phyloP scores from a whole-genome alignment of 2,329 filamentous ascomycete genomes.

The Phialophora expanda region DNA sequence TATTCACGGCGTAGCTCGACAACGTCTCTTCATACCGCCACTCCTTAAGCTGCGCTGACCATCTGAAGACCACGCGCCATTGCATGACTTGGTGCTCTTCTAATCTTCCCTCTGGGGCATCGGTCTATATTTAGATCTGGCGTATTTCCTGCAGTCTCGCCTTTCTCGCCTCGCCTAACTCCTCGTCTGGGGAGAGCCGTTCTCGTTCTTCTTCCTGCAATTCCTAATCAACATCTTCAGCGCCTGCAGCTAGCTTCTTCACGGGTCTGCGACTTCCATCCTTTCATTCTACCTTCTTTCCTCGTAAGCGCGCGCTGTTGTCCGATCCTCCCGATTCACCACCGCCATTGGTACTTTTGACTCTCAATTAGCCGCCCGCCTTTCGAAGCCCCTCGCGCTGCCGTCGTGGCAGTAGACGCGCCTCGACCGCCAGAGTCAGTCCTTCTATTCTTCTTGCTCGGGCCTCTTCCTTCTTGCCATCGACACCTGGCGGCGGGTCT shows the following conservation, averaged over 20 bases:
- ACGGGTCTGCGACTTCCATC: slow-evolving; percentile 7
- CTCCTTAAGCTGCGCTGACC: slow-evolving; percentile 1
- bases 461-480: slow-evolving; percentile 10
- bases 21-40: not conserved
- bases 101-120: slow-evolving; percentile 9
- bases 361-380: slow-evolving; percentile 18
- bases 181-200: slow-evolving; percentile 5
- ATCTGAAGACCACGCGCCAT: slow-evolving; percentile 1
- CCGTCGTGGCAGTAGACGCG: slow-evolving; percentile 28
- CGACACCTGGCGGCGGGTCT: not conserved
- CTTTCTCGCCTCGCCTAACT: slow-evolving; percentile 15
- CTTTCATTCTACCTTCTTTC: not conserved
- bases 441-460: slow-evolving; percentile 15
- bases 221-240: slow-evolving; percentile 7
- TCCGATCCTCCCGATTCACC: slow-evolving; percentile 8
- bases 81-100: slow-evolving; percentile 22
- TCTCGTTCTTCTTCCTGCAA: slow-evolving; percentile 8
- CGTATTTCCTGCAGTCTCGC: slow-evolving; percentile 28
- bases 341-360: slow-evolving; percentile 17
- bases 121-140: slow-evolving; percentile 33
- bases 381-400: slow-evolving; percentile 2
- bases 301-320: slow-evolving; percentile 15
- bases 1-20: not conserved
- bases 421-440: slow-evolving; percentile 14
- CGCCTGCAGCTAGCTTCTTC: slow-evolving; percentile 11